phyloP scores from a whole-genome alignment of 805 yeast species.

The Teunomyces pallodes region DNA sequence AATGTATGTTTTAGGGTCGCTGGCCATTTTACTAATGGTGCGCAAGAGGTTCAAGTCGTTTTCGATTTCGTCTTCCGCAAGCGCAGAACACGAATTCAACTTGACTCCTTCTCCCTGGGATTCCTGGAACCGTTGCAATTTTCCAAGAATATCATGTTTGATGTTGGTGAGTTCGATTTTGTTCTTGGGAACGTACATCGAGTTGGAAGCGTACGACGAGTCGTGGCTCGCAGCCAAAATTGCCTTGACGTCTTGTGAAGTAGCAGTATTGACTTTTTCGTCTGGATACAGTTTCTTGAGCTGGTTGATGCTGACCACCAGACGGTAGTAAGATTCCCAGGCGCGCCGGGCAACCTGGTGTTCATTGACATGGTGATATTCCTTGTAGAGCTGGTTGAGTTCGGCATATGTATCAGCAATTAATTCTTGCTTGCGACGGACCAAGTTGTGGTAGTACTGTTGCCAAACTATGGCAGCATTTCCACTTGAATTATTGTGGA shows the following conservation, averaged over 20 bases:
- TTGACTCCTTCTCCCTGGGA: conserved; percentile 6
- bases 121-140: not conserved
- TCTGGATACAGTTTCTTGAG: conserved; percentile 8
- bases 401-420: conserved; percentile 25
- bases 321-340: conserved; percentile 24
- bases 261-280: conserved; percentile 4
- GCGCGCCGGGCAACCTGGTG: conserved; percentile 8
- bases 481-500: conserved; percentile 17
- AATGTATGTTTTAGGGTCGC: not conserved
- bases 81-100: conserved; percentile 19
- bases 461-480: conserved; percentile 35
- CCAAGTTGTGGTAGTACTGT: conserved; percentile 25
- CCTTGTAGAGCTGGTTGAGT: conserved; percentile 26
- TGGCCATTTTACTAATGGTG: conserved; percentile 1
- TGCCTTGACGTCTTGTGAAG: conserved; percentile 5
- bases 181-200: conserved; percentile 25
- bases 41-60: conserved; percentile 21
- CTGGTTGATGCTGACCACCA: conserved; percentile 20
- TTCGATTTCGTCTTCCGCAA: conserved; percentile 22
- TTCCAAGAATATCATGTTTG: conserved; percentile 14
- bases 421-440: conserved; percentile 22
- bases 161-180: conserved; percentile 31
- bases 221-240: conserved; percentile 11
- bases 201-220: conserved; percentile 21
- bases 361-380: conserved; percentile 24